phyloP scores from a whole-genome alignment of 345 rosid species.

The Gossypium stocksii region DNA sequence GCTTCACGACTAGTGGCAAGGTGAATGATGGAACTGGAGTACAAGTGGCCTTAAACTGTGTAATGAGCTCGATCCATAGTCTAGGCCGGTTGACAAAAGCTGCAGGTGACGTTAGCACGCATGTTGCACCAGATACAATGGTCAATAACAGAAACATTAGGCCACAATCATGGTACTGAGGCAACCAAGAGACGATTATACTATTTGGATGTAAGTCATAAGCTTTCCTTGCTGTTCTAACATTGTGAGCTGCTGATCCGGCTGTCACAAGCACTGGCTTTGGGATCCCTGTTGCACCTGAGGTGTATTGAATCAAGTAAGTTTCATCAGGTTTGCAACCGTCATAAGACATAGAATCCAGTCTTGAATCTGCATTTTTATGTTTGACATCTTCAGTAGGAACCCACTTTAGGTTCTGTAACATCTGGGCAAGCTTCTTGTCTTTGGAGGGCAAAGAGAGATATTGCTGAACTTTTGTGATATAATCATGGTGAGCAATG shows the following conservation, averaged over 20 bases:
- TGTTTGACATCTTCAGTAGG: conserved; percentile 32
- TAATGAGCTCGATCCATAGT: conserved; percentile 54
- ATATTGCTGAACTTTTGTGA: conserved; percentile 27
- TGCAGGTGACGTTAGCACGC: conserved; percentile 40
- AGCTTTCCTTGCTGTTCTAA: conserved; percentile 49
- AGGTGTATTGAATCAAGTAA: conserved; percentile 62
- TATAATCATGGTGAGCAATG: conserved; percentile 37
- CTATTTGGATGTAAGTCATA: conserved; percentile 54
- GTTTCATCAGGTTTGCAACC: conserved; percentile 44
- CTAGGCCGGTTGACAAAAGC: conserved; percentile 44
- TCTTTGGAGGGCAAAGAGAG: conserved; percentile 27
- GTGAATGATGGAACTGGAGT: conserved; percentile 67
- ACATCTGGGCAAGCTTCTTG: conserved; percentile 27
- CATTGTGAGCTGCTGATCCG: conserved; percentile 68
- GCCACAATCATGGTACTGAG: conserved; percentile 69
- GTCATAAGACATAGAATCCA: background rate
- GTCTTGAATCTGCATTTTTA: background rate
- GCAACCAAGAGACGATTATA: conserved; percentile 54
- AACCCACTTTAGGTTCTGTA: conserved; percentile 41
- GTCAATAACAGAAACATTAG: conserved; percentile 54
- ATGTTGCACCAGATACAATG: conserved; percentile 51
- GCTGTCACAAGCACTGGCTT: conserved; percentile 58
- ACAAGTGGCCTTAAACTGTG: conserved; percentile 41
- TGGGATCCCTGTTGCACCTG: conserved; percentile 62
- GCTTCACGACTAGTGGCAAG: conserved; percentile 49